phyloP scores from a whole-genome alignment of 768 basidiomycete species.

The Tricholoma flavovirens region DNA sequence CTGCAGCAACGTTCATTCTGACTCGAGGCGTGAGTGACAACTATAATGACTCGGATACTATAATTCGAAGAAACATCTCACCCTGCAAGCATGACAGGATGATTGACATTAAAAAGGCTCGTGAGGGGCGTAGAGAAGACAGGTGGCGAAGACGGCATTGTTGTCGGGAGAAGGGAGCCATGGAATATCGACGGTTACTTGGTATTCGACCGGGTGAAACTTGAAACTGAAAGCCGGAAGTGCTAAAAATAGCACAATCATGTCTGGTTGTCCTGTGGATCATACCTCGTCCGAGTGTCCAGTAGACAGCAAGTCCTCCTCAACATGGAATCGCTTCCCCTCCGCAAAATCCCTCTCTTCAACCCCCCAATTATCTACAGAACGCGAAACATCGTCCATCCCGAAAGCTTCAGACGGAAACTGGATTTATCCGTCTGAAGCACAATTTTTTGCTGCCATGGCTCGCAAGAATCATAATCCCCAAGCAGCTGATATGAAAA shows the following conservation, averaged over 20 bases:
- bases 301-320: conserved; percentile 32
- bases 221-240: not conserved
- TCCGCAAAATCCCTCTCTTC: conserved; percentile 22
- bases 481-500: conserved; percentile 83
- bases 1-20: conserved; percentile 85
- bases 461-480: conserved; percentile 91
- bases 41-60: not conserved
- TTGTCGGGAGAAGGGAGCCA: conserved; percentile 8
- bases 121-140: conserved; percentile 73
- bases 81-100: conserved; percentile 83
- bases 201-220: not conserved
- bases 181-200: too few species aligned
- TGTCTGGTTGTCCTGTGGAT: conserved; percentile 51
- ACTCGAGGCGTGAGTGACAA: not conserved
- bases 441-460: conserved; percentile 99
- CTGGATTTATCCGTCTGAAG: conserved; percentile 98
- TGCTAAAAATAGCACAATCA: not conserved
- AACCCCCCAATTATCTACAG: conserved; percentile 46
- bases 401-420: conserved; percentile 65
- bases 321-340: conserved; percentile 40
- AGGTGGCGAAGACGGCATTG: conserved; percentile 62
- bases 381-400: conserved; percentile 85
- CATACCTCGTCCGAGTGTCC: conserved; percentile 35
- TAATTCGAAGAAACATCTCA: conserved; percentile 12
- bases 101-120: conserved; percentile 68